Conservation (phyloP, 2,329 filamentous ascomycete genomes). For the Zopfia rhizophila region DNA sequence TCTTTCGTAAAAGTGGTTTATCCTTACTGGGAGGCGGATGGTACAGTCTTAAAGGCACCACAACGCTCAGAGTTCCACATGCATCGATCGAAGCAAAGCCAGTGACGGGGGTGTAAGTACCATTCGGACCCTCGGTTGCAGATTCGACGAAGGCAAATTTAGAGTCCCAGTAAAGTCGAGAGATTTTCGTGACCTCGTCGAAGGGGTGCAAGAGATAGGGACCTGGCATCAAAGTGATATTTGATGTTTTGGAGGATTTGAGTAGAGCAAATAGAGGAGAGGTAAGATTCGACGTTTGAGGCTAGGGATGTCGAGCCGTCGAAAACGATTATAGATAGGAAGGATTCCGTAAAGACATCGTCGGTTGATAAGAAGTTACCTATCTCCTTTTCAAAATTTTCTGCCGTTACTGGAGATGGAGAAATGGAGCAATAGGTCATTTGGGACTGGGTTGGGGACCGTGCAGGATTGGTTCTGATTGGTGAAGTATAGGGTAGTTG, state of each 20-base stretch:
- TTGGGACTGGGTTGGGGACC: too few relatives aligned
- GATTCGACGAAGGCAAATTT: constrained; percentile 18
- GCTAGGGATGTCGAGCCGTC: constrained; percentile 8
- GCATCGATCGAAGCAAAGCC: constrained; percentile 16
- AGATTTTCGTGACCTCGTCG: constrained; percentile 19
- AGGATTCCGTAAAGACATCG: constrained; percentile 20
- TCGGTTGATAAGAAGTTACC: constrained; percentile 11
- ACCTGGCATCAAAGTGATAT: constrained; percentile 11
- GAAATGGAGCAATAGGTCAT: too few relatives aligned
- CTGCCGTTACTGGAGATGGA: too few relatives aligned
- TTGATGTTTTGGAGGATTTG: constrained; percentile 9
- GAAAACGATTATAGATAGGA: constrained; percentile 17
- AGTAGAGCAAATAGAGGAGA: constrained; percentile 11
- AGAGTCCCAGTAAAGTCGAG: constrained; percentile 24
- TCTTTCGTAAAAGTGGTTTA: constrained; percentile 20
- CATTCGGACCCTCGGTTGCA: constrained; percentile 22
- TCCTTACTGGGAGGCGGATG: constrained; percentile 8
- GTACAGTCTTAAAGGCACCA: constrained; percentile 29
- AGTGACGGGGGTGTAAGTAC: constrained; percentile 21
- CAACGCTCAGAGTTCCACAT: constrained; percentile 20
- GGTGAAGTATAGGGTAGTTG: constrained; percentile 3
- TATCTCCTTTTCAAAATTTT: too few relatives aligned
- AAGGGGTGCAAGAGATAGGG: constrained; percentile 21
- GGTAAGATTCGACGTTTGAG: constrained; percentile 5
- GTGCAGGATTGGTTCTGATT: constrained; percentile 2